These are phyloP conservation scores for Aspergillus wentii DNA, from an alignment of 495 filamentous ascomycete genomes.

Conservation along the genomic window DNA sequence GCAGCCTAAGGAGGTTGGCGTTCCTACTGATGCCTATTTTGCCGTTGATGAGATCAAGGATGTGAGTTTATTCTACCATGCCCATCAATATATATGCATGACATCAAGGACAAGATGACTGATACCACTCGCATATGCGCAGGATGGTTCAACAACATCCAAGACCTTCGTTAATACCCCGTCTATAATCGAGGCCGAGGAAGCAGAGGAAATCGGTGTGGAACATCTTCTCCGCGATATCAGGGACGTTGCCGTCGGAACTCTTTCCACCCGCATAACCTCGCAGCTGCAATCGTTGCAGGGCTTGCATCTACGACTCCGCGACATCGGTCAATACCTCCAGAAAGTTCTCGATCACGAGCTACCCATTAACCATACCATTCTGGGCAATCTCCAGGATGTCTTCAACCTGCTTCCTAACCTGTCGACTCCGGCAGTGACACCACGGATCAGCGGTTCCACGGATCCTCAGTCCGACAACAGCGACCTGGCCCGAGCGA, in stretches of 20 bases:
- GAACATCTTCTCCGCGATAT: slow-evolving; percentile 98
- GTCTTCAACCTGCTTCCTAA: slow-evolving; percentile 99
- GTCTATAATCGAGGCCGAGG: slow-evolving; percentile 96
- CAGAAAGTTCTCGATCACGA: slow-evolving; percentile 91
- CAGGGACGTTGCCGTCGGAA: slow-evolving; percentile 94
- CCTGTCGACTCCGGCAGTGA: slow-evolving; percentile 73
- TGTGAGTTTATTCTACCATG: slow-evolving; percentile 50
- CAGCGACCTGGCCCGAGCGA: slow-evolving; percentile 82
- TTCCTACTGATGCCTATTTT: slow-evolving; percentile 98
- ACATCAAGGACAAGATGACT: no score
- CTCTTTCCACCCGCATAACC: slow-evolving; percentile 95
- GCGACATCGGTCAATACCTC: slow-evolving; percentile 92
- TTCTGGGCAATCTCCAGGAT: slow-evolving; percentile 95
- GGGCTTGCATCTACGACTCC: slow-evolving; percentile 89
- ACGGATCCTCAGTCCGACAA: slow-evolving; percentile 50
- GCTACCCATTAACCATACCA: slow-evolving; percentile 93
- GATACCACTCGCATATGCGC: no score
- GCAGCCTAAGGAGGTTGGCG: slow-evolving; percentile 95
- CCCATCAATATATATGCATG: no score
- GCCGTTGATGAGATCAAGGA: slow-evolving; percentile 99
- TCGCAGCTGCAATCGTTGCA: slow-evolving; percentile 96
- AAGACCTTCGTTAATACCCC: slow-evolving; percentile 99
- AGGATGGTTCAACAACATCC: slow-evolving; percentile 96
- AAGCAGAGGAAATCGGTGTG: slow-evolving; percentile 97
- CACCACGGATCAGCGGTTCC: slow-evolving; percentile 41